These are phyloP conservation scores for Collariella sp. DNA, from an alignment of 495 filamentous ascomycete genomes.

Conservation along the genomic window DNA sequence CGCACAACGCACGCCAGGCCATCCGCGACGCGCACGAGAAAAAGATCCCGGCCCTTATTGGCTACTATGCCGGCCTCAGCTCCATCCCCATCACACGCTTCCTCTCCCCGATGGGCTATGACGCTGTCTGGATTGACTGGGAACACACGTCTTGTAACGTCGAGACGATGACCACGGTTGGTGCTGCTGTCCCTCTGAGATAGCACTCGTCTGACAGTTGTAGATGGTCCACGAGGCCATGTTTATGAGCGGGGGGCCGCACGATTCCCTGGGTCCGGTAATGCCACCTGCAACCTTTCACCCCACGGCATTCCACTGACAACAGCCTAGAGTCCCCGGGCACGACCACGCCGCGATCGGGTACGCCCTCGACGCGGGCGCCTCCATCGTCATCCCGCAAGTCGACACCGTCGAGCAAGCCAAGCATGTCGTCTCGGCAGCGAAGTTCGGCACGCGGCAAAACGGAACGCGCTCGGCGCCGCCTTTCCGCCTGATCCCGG, in stretches of 20 bases:
- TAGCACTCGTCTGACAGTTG: not conserved
- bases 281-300: not conserved
- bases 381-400: constrained; percentile 38
- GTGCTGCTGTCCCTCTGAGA: not conserved
- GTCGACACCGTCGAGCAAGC: constrained; percentile 42
- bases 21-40: constrained; percentile 38
- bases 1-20: constrained; percentile 36
- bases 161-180: constrained; percentile 39
- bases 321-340: constrained; percentile 27
- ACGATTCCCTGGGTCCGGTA: constrained; percentile 35
- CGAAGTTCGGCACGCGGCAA: constrained; percentile 30
- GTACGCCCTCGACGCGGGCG: constrained; percentile 41
- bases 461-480: constrained; percentile 37
- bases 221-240: constrained; percentile 37
- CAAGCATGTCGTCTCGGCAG: constrained; percentile 33
- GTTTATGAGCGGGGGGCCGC: constrained; percentile 33
- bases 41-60: constrained; percentile 33
- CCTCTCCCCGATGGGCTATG: constrained; percentile 32
- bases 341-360: constrained; percentile 42
- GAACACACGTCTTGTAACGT: constrained; percentile 36
- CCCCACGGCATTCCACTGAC: not conserved
- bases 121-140: constrained; percentile 39
- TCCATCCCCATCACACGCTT: constrained; percentile 29
- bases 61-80: constrained; percentile 32
- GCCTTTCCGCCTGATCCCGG: constrained; percentile 32